Evolutionary conservation across 768 basidiomycete species (phyloP).

Genomic region (Mycena rebaudengoi): DNA sequence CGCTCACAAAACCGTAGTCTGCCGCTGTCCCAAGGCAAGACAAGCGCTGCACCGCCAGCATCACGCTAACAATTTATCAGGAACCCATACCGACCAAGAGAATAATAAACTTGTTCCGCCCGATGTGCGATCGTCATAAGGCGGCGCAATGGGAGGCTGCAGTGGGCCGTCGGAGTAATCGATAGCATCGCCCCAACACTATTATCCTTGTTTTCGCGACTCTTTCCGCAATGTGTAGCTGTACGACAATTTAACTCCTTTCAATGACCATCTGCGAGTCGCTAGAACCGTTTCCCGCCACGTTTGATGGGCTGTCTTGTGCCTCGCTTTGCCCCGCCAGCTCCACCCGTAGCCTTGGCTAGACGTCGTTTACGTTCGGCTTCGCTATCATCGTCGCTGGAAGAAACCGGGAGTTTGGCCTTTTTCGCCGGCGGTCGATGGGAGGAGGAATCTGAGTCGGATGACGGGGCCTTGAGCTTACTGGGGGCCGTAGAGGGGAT

Average conservation of each 20-base stretch:
- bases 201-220: neutral
- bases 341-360: constrained; percentile 37
- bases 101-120: constrained; percentile 27
- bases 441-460: constrained; percentile 65
- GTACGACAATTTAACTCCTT: neutral
- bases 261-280: neutral
- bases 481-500: constrained; percentile 29
- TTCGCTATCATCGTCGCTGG: constrained; percentile 69
- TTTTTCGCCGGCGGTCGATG: constrained; percentile 59
- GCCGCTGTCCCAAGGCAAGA: constrained; percentile 25
- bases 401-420: constrained; percentile 46
- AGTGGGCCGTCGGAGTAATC: constrained; percentile 16
- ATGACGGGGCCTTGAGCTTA: constrained; percentile 37
- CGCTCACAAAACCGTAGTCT: constrained; percentile 14
- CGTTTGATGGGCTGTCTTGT: constrained; percentile 80
- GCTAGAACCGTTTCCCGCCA: constrained; percentile 77
- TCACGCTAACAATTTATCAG: neutral
- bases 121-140: constrained; percentile 25
- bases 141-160: constrained; percentile 25
- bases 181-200: constrained; percentile 3
- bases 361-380: constrained; percentile 48
- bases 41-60: neutral
- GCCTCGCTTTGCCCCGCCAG: constrained; percentile 51
- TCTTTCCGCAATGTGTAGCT: no score
- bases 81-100: constrained; percentile 7